phyloP scores from a whole-genome alignment of 495 filamentous ascomycete genomes.

The Daldinia bambusicola region DNA sequence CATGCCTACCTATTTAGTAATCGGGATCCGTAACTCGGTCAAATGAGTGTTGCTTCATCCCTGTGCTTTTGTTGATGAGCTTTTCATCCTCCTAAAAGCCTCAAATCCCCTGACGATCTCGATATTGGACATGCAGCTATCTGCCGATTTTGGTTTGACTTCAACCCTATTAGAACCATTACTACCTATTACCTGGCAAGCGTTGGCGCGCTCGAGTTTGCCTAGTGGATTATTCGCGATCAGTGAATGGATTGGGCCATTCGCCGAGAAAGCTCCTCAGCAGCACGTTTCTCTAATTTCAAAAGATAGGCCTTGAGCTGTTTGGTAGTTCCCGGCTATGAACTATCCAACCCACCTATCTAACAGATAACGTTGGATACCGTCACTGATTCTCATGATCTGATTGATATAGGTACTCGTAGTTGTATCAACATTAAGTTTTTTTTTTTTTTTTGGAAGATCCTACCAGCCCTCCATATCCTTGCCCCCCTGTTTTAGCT shows the following conservation, averaged over 20 bases:
- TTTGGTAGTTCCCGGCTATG: not conserved
- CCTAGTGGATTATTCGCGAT: slow-evolving; percentile 3
- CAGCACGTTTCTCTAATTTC: not conserved
- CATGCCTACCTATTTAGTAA: not conserved
- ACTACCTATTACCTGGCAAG: slow-evolving; percentile 4
- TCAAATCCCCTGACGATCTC: slow-evolving; percentile 45
- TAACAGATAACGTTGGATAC: slow-evolving; percentile 12
- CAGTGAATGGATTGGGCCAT: not conserved
- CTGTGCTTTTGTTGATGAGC: slow-evolving; percentile 24
- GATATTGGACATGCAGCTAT: slow-evolving; percentile 36
- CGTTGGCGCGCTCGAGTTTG: slow-evolving; percentile 10
- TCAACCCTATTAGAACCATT: slow-evolving; percentile 21
- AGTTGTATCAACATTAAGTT: slow-evolving; percentile 31
- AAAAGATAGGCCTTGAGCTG: not conserved
- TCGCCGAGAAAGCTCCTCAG: not conserved
- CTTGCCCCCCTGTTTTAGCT: slow-evolving; percentile 36
- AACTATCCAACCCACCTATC: not conserved
- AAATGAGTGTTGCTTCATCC: slow-evolving; percentile 29
- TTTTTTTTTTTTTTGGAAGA: slow-evolving; percentile 41
- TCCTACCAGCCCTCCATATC: slow-evolving; percentile 37
- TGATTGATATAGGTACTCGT: slow-evolving; percentile 20
- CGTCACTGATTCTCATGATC: slow-evolving; percentile 40
- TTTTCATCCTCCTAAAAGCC: slow-evolving; percentile 23
- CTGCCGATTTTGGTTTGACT: slow-evolving; percentile 30
- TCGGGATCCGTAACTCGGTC: slow-evolving; percentile 32